Evolutionary conservation across 164 flowering plant genomes (phyloP), one percentile per base, ranked within the genome.

Genomic region (Liquidambar formosana): DNA sequence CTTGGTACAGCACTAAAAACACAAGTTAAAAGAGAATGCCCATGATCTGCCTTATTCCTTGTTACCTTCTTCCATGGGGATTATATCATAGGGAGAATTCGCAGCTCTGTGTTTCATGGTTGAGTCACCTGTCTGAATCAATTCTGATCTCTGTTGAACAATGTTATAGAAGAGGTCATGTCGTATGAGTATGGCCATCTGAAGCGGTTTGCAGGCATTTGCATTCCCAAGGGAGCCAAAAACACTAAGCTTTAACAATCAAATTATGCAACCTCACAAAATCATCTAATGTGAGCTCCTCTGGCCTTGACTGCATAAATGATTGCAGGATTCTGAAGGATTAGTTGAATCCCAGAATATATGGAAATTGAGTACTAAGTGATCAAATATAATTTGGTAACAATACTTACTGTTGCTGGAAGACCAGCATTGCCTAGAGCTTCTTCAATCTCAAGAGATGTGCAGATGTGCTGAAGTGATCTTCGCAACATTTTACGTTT

Each of bases 401-500:
- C 18, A 33, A 46, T 47, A 70, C 90, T 76, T 75, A 92, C 96
- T 0, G 96, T 91, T 11, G 79, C 65, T 38, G 87, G 87, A 75
- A 89, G 89, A 67, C 91, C 91, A 54, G 73, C 71, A 27, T 64
- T 71, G 53, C 15, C 74, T n/a, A 91, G 88, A 43, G 96, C 97
- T 25, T 79, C 78, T 80, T 93, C 97, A 48, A 93, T 79, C 66
- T 88, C 93, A 48, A 65, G 41, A 47, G 98, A 60, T 25, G 89
- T 67, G 73, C 84, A 67, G 43, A 91, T 72, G 74, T 93, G 92
- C 76, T 89, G 93, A 47, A 96, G 94, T 15, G 97, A 84, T 76
- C 77, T 90, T 61, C 95, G 67, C 73, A 91, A 76, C 99, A 96
- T 96, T 78, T 91, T 93, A 1, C 99, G 89, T 70, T 93, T 96